Percentiles rank a stretch among this genome's conserved stretches.
Conservation (phyloP, 2,329 filamentous ascomycete species). For the Penicillium sclerotiorum region DNA sequence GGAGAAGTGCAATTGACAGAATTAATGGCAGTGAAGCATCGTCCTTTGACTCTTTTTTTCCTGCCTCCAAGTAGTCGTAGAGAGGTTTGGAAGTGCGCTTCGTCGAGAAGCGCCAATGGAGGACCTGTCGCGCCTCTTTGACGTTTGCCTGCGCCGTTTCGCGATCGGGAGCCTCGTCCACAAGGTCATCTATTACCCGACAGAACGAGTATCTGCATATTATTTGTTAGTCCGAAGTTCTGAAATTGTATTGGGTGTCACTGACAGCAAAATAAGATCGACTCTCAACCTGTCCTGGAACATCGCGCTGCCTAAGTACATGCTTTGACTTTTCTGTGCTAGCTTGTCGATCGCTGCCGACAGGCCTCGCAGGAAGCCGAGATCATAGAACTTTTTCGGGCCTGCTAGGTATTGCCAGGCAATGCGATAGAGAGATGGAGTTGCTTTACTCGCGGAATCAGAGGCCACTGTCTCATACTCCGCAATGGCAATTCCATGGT, state of each 20-base stretch:
- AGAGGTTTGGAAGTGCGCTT: slow-evolving; percentile 61
- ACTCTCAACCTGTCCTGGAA: slow-evolving; percentile 70
- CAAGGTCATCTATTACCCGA: slow-evolving; percentile 71
- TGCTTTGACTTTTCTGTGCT: slow-evolving; percentile 69
- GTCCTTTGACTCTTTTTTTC: slow-evolving; percentile 58
- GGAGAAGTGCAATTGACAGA: neutral
- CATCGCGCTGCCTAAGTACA: slow-evolving; percentile 70
- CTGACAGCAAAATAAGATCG: slow-evolving; percentile 66
- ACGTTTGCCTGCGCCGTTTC: slow-evolving; percentile 1
- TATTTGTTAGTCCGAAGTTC: neutral
- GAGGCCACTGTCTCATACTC: slow-evolving; percentile 35
- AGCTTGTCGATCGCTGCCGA: slow-evolving; percentile 62
- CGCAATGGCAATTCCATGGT: slow-evolving; percentile 68
- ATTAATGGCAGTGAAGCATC: neutral
- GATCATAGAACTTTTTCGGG: slow-evolving; percentile 54
- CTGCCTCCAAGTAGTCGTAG: slow-evolving; percentile 66
- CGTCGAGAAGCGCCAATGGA: slow-evolving; percentile 61
- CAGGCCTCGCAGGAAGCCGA: slow-evolving; percentile 60
- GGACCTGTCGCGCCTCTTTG: neutral
- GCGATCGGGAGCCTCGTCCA: slow-evolving; percentile 62
- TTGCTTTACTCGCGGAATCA: neutral
- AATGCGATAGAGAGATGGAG: slow-evolving; percentile 27
- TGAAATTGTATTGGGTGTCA: neutral
- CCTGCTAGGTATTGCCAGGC: slow-evolving; percentile 21
- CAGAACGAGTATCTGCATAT: slow-evolving; percentile 61